These are phyloP conservation scores for Solanum dulcamara DNA, from an alignment of 257 asterid genomes.

Conservation along the genomic window DNA sequence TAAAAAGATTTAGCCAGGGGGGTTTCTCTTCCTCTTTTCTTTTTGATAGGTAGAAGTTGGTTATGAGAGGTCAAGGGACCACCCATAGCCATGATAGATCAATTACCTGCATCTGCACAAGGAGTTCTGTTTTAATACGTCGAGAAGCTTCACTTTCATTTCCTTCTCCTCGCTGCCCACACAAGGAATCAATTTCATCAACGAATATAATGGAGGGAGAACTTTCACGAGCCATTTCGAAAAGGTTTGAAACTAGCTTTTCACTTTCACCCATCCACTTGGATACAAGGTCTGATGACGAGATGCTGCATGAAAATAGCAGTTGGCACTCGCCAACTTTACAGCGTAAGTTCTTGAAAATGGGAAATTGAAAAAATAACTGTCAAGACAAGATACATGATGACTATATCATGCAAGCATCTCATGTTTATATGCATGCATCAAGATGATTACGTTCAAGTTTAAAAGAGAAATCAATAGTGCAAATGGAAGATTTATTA, in stretches of 20 bases:
- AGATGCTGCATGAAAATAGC: conserved; percentile 61
- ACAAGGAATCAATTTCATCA: conserved; percentile 93
- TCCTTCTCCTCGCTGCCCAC: conserved; percentile 98
- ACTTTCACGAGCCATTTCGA: conserved; percentile 98
- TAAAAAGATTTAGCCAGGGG: neutral
- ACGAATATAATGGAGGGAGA: conserved; percentile 87
- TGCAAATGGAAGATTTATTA: neutral
- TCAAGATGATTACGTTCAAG: neutral
- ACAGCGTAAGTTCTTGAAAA: conserved; percentile 18
- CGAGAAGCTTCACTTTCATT: conserved; percentile 99
- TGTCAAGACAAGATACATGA: neutral
- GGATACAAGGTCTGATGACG: conserved; percentile 97
- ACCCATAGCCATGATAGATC: neutral
- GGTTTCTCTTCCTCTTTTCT: neutral
- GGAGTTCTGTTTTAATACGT: conserved; percentile 90
- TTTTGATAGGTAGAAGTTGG: neutral
- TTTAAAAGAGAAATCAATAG: neutral
- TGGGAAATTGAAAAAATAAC: neutral
- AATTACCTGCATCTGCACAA: conserved; percentile 98
- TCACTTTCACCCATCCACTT: conserved; percentile 99
- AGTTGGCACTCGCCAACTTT: conserved; percentile 59
- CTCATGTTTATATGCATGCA: neutral
- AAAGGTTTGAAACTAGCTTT: conserved; percentile 93
- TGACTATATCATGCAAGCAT: neutral
- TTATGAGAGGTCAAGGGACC: neutral